Conservation (phyloP, 495 filamentous ascomycete species). For the Evernia prunastri region DNA sequence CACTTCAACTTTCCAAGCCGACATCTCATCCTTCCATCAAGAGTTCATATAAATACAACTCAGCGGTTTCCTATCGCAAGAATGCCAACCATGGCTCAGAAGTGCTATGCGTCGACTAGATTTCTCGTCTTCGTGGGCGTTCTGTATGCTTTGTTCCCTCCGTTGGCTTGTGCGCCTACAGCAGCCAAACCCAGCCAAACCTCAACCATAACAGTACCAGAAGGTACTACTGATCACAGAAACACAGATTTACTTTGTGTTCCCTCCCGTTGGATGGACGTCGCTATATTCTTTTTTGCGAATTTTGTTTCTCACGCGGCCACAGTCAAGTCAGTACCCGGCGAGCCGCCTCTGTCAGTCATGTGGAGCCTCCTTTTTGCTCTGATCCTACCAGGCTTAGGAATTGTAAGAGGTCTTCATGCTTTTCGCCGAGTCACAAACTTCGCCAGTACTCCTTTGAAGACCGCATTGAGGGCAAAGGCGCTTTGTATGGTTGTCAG, state of each 20-base stretch:
- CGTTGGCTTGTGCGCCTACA: too few species aligned
- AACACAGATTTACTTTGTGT: neutral
- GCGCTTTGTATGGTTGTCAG: constrained; percentile 37
- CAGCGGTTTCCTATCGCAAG: too few species aligned
- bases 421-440: constrained; percentile 27
- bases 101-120: too few species aligned
- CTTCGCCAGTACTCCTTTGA: constrained; percentile 26
- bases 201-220: too few species aligned
- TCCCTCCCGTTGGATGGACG: neutral
- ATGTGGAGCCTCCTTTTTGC: constrained; percentile 24
- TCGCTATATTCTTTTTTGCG: constrained; percentile 25
- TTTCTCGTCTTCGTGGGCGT: too few species aligned
- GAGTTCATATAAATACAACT: too few species aligned
- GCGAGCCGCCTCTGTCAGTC: constrained; percentile 27
- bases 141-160: too few species aligned
- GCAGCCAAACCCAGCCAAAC: too few species aligned
- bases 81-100: too few species aligned
- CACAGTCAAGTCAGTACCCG: constrained; percentile 39
- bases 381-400: constrained; percentile 31
- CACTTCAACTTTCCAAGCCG: too few species aligned
- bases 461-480: constrained; percentile 24
- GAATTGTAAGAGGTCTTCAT: constrained; percentile 29
- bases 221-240: too few species aligned
- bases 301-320: constrained; percentile 43
- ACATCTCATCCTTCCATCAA: too few species aligned